phyloP scores from a whole-genome alignment of 495 filamentous ascomycete species.

The Pseudoneurospora amorphoporcata region DNA sequence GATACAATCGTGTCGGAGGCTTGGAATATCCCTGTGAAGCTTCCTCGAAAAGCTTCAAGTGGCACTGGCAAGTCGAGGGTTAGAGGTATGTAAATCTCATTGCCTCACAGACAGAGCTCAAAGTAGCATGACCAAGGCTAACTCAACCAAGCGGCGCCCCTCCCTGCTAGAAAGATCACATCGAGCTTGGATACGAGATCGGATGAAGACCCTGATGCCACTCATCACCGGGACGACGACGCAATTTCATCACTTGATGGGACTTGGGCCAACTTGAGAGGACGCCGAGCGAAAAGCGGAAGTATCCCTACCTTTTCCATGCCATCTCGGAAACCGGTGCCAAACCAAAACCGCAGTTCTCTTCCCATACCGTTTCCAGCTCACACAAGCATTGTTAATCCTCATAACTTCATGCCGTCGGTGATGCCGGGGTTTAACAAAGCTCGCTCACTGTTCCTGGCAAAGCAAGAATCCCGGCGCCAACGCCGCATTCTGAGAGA shows the following conservation, averaged over 20 bases:
- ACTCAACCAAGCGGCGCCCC: not conserved
- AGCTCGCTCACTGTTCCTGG: conserved; percentile 17
- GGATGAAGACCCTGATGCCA: not conserved
- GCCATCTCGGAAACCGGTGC: not conserved
- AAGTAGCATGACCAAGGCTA: not conserved
- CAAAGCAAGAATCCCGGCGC: conserved; percentile 28
- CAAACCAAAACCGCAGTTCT: not conserved
- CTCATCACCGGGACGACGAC: not conserved
- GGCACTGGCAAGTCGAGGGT: not conserved
- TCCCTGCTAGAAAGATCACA: not conserved
- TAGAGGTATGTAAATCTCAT: not conserved
- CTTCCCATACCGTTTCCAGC: not conserved
- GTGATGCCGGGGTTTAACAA: not conserved
- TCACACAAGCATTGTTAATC: not conserved
- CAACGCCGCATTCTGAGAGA: conserved; percentile 29
- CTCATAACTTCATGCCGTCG: not conserved
- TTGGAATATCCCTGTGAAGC: conserved; percentile 12
- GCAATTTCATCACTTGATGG: not conserved
- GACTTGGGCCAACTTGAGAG: not conserved
- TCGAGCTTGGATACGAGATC: not conserved
- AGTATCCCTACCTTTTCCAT: not conserved
- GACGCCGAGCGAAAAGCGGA: not conserved
- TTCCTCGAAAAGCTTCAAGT: conserved; percentile 10
- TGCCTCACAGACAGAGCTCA: not conserved
- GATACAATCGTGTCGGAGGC: conserved; percentile 9